Evolutionary conservation across 257 asterid genomes (phyloP).

Genomic region (Przewalskia tangutica): DNA sequence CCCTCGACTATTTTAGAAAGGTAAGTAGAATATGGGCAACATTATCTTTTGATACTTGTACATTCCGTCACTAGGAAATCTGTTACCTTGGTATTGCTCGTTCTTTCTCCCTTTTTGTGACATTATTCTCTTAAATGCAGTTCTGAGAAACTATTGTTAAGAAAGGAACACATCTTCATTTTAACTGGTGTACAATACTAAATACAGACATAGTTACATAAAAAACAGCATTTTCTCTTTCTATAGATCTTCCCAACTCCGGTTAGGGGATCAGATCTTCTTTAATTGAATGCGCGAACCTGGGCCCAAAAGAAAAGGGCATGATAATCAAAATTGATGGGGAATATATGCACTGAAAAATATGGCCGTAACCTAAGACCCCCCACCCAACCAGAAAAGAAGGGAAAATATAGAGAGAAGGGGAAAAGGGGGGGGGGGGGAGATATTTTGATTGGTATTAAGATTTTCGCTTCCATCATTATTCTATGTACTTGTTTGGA

Average conservation of each 20-base stretch:
- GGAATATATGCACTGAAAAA: background rate
- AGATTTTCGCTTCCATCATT: background rate
- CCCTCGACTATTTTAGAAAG: conserved; percentile 82
- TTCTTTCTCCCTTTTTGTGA: background rate
- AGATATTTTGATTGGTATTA: background rate
- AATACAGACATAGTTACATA: background rate
- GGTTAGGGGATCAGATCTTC: background rate
- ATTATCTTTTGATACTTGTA: background rate
- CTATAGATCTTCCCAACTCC: background rate
- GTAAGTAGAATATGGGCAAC: conserved; percentile 22
- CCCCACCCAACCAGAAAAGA: background rate
- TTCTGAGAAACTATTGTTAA: background rate
- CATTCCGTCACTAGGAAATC: background rate
- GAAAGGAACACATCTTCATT: background rate
- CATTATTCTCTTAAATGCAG: background rate
- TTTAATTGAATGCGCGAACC: background rate
- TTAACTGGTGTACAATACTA: background rate
- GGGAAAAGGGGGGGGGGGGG: background rate
- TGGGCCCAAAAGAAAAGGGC: background rate
- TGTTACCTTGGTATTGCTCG: background rate
- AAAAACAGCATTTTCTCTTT: background rate
- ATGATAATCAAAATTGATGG: background rate
- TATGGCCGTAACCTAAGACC: background rate
- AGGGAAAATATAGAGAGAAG: background rate
- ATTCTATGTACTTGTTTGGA: background rate